A percentile compares a stretch with the other conserved stretches of the same genome.
Evolutionary conservation across 2,329 filamentous ascomycete genomes (phyloP).

Genomic region (Eutypa lata): DNA sequence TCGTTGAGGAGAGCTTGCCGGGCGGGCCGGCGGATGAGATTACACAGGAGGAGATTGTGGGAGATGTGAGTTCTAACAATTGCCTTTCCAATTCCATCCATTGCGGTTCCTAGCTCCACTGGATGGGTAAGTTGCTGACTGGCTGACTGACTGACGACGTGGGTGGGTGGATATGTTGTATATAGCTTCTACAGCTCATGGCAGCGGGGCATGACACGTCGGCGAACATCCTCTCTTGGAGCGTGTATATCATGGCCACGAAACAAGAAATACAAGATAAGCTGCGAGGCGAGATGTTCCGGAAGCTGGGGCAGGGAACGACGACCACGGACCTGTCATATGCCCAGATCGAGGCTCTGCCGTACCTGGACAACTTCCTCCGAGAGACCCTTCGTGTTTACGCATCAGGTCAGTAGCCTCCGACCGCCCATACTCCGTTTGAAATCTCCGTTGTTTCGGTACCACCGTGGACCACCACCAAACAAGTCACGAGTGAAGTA

Average conservation of each 20-base stretch:
- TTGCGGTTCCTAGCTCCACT: too few species aligned
- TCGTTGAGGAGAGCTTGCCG: slow-evolving; percentile 13
- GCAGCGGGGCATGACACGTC: slow-evolving; percentile 37
- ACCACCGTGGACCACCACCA: too few species aligned
- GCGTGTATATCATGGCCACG: slow-evolving; percentile 28
- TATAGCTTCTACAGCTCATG: slow-evolving; percentile 31
- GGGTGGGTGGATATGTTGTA: background rate
- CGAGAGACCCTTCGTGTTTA: slow-evolving; percentile 35
- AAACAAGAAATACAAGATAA: slow-evolving; percentile 29
- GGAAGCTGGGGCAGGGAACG: slow-evolving; percentile 15
- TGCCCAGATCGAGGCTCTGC: slow-evolving; percentile 24
- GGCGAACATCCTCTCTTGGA: slow-evolving; percentile 32
- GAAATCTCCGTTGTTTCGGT: too few species aligned
- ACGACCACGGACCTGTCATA: slow-evolving; percentile 18
- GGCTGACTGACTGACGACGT: too few species aligned
- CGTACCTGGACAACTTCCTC: slow-evolving; percentile 35
- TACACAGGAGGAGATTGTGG: slow-evolving; percentile 27
- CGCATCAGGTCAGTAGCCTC: slow-evolving; percentile 21
- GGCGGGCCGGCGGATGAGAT: slow-evolving; percentile 14
- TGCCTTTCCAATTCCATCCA: too few species aligned
- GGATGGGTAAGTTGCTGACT: too few species aligned
- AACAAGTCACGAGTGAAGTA: too few species aligned
- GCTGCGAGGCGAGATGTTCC: slow-evolving; percentile 31
- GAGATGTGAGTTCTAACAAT: slow-evolving; percentile 5
- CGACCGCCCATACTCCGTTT: background rate